Evolutionary conservation across 2,329 filamentous ascomycete species (phyloP).

Genomic region (Aspergillus ochraceus): DNA sequence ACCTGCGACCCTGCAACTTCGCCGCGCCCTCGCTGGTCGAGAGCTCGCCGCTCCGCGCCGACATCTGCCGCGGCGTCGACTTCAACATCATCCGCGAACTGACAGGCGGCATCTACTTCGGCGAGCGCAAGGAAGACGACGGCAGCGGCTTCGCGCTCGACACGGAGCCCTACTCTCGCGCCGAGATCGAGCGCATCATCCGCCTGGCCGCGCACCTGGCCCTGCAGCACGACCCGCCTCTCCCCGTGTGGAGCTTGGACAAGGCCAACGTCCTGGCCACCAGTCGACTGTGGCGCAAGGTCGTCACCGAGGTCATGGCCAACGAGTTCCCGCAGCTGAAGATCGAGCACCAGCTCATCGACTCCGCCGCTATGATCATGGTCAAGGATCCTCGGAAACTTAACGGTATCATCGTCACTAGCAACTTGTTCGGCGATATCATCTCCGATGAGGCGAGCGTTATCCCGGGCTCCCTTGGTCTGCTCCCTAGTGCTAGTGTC

Average conservation of each 20-base stretch:
- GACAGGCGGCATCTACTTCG: constrained; percentile 94
- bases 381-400: constrained; percentile 86
- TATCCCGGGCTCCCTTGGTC: constrained; percentile 85
- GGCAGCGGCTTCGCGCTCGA: constrained; percentile 77
- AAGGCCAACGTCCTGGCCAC: constrained; percentile 97
- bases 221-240: constrained; percentile 70
- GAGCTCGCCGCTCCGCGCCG: constrained; percentile 80
- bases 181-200: constrained; percentile 85
- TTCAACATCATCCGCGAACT: constrained; percentile 91
- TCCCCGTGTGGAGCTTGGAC: constrained; percentile 82
- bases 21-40: constrained; percentile 82
- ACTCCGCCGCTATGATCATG: constrained; percentile 97
- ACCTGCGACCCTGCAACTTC: constrained; percentile 95
- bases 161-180: constrained; percentile 79
- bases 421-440: constrained; percentile 95
- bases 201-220: constrained; percentile 80
- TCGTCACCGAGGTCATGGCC: constrained; percentile 78
- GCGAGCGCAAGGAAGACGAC: constrained; percentile 74
- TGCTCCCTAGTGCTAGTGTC: constrained; percentile 84
- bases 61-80: constrained; percentile 82
- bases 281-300: constrained; percentile 83
- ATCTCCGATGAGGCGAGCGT: constrained; percentile 93
- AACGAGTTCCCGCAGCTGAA: constrained; percentile 86
- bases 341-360: constrained; percentile 87
- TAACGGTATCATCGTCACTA: constrained; percentile 89